A percentile compares a stretch with the other conserved stretches of the same genome.
phyloP scores from a whole-genome alignment of 208 protist genomes.

The Crithidia sp. region DNA sequence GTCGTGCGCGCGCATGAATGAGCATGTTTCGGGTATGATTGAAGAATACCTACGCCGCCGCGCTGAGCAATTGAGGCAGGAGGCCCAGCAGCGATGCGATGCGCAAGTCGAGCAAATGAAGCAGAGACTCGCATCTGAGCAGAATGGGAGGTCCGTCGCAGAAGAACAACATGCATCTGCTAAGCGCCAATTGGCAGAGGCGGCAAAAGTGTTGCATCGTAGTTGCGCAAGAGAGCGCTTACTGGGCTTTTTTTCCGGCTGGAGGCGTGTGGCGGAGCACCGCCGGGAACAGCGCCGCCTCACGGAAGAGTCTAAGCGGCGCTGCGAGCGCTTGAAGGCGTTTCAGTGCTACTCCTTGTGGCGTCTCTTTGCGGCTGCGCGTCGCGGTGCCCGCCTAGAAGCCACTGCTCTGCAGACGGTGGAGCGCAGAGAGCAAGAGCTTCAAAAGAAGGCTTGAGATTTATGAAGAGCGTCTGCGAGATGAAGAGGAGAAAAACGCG shows the following conservation, averaged over 20 bases:
- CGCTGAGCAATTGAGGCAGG: constrained; percentile 22
- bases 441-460: constrained; percentile 48
- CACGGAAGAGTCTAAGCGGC: constrained; percentile 6
- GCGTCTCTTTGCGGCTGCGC: constrained; percentile 57
- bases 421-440: constrained; percentile 51
- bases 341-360: constrained; percentile 58
- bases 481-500: constrained; percentile 45
- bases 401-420: constrained; percentile 26
- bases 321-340: constrained; percentile 9
- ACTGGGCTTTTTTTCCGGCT: constrained; percentile 35
- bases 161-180: constrained; percentile 1
- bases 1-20: constrained; percentile 21
- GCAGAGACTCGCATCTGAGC: not conserved
- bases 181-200: constrained; percentile 6
- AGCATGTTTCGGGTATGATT: constrained; percentile 57
- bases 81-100: constrained; percentile 5
- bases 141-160: not conserved
- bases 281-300: constrained; percentile 28
- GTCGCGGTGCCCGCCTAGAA: constrained; percentile 34
- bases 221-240: not conserved
- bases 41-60: constrained; percentile 65
- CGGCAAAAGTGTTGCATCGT: constrained; percentile 8
- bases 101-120: constrained; percentile 9
- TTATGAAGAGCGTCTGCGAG: constrained; percentile 30
- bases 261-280: constrained; percentile 33